Conservation (phyloP, 1,139 yeast genomes). For the Zygosaccharomyces sapae region DNA sequence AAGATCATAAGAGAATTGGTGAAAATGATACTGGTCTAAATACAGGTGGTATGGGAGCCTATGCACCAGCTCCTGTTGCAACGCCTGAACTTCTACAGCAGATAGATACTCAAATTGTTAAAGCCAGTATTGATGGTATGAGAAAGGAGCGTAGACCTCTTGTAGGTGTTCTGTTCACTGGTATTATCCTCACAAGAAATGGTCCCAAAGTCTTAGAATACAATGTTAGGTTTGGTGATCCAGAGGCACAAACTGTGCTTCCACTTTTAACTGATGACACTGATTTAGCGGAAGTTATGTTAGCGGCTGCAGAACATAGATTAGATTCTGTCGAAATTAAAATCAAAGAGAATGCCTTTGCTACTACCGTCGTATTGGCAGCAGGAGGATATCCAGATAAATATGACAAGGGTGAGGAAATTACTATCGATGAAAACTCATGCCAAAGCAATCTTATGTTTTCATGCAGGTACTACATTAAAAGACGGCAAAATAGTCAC, state of each 20-base stretch:
- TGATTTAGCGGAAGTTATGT: conserved; percentile 85
- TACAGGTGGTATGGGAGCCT: conserved; percentile 99
- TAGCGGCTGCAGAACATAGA: conserved; percentile 93
- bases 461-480: conserved; percentile 89
- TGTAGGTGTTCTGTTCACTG: conserved; percentile 93
- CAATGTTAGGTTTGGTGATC: conserved; percentile 97
- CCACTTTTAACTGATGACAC: conserved; percentile 79
- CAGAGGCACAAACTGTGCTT: conserved; percentile 95
- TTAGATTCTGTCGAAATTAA: conserved; percentile 76
- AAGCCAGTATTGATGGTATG: conserved; percentile 95
- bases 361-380: conserved; percentile 92
- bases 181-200: conserved; percentile 79
- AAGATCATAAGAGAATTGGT: conserved; percentile 94
- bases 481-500: conserved; percentile 63
- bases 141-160: conserved; percentile 93
- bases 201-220: conserved; percentile 96
- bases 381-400: conserved; percentile 96
- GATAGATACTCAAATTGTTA: conserved; percentile 68
- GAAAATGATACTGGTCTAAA: conserved; percentile 91
- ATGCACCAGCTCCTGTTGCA: conserved; percentile 98
- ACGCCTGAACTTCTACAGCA: conserved; percentile 61
- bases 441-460: conserved; percentile 57
- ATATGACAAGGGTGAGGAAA: conserved; percentile 82
- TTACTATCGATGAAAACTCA: conserved; percentile 50
- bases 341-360: conserved; percentile 56